phyloP scores from a whole-genome alignment of 2,329 filamentous ascomycete genomes.

The Botryosphaeria agaves region DNA sequence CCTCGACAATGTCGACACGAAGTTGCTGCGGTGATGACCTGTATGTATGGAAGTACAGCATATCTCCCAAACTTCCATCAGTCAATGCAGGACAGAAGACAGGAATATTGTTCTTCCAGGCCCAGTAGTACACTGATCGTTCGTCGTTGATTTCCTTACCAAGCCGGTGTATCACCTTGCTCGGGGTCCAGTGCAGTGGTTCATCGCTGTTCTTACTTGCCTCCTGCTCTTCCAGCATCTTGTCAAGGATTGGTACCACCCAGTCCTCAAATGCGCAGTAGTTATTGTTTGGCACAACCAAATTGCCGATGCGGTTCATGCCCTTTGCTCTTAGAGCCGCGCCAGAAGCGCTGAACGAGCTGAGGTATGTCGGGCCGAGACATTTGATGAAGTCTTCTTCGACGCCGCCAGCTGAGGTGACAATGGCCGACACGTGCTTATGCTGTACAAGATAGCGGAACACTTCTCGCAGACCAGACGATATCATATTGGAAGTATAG shows the following conservation, averaged over 20 bases:
- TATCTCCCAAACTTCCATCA: slow-evolving; percentile 87
- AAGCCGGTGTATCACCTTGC: slow-evolving; percentile 74
- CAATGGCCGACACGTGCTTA: slow-evolving; percentile 78
- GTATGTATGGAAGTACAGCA: slow-evolving; percentile 98
- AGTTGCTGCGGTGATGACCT: slow-evolving; percentile 69
- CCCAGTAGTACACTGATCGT: slow-evolving; percentile 90
- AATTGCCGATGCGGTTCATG: slow-evolving; percentile 88
- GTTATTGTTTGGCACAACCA: slow-evolving; percentile 91
- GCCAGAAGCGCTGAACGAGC: slow-evolving; percentile 63
- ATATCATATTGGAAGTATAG: slow-evolving; percentile 95
- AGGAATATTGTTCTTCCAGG: slow-evolving; percentile 89
- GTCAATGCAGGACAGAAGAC: slow-evolving; percentile 95
- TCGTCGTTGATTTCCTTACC: slow-evolving; percentile 92
- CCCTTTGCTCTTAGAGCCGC: slow-evolving; percentile 66
- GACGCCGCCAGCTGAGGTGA: slow-evolving; percentile 87
- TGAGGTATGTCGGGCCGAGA: slow-evolving; percentile 82
- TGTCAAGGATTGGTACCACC: slow-evolving; percentile 88
- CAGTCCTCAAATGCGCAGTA: slow-evolving; percentile 98
- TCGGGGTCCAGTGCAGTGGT: slow-evolving; percentile 79
- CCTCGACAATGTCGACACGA: slow-evolving; percentile 79
- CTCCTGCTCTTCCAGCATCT: slow-evolving; percentile 87
- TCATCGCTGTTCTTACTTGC: slow-evolving; percentile 49
- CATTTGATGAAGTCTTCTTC: slow-evolving; percentile 99
- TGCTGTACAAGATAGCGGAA: slow-evolving; percentile 88
- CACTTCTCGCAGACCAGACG: slow-evolving; percentile 80